phyloP scores from a whole-genome alignment of 2,329 filamentous ascomycete species.

The Simplicillium sp. region DNA sequence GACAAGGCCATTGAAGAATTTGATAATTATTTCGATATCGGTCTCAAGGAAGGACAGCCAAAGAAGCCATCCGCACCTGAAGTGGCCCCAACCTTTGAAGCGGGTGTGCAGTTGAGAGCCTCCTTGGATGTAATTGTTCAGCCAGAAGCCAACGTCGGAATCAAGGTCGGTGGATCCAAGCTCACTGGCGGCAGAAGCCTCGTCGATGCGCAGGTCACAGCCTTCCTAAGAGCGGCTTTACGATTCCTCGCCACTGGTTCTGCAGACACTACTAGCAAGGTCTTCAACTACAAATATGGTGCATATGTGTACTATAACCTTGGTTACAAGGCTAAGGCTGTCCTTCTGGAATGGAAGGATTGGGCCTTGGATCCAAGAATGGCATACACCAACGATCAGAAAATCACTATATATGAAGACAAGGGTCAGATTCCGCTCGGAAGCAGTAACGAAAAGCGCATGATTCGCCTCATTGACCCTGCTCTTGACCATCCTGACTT shows the following conservation, averaged over 20 bases:
- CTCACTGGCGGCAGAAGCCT: constrained; percentile 1
- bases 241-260: constrained; percentile 1
- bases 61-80: no score
- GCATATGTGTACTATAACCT: constrained; percentile 3
- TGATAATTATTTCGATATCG: background rate
- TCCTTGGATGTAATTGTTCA: constrained; percentile 1
- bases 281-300: constrained; percentile 3
- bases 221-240: constrained; percentile 1
- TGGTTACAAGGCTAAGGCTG: constrained; percentile 3
- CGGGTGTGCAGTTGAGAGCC: constrained; percentile 3
- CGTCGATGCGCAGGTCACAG: constrained; percentile 2
- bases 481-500: no score
- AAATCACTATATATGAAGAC: no score
- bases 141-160: constrained; percentile 5
- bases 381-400: no score
- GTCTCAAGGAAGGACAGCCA: background rate
- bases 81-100: constrained; percentile 3
- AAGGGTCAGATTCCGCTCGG: no score
- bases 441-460: no score
- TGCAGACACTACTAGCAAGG: background rate
- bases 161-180: constrained; percentile 3
- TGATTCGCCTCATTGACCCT: no score
- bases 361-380: constrained; percentile 1
- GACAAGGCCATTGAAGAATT: background rate
- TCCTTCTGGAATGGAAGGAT: constrained; percentile 2